phyloP scores from a whole-genome alignment of 2,329 filamentous ascomycete species.

The Diaporthe sp. region DNA sequence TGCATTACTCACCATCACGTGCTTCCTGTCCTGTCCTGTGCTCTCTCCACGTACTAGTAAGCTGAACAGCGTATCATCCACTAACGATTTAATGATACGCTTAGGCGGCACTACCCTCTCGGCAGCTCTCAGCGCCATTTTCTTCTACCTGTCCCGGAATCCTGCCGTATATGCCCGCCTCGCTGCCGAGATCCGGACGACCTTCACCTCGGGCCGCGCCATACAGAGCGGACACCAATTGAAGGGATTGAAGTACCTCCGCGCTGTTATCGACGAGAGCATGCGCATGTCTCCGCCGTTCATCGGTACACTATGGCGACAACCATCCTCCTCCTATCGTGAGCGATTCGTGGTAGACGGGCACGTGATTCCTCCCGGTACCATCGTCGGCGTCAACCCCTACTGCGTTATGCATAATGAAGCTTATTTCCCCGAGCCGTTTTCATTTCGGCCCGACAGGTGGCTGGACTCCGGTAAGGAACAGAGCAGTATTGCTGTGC shows the following conservation, averaged over 20 bases:
- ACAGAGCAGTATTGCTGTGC: neutral
- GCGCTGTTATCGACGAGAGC: slow-evolving; percentile 17
- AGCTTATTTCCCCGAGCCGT: neutral
- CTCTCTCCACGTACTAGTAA: too few relatives aligned
- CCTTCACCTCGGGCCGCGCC: neutral
- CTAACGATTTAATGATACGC: neutral
- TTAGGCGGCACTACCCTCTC: slow-evolving; percentile 28
- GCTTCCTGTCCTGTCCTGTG: too few relatives aligned
- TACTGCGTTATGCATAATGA: slow-evolving; percentile 20
- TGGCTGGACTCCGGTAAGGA: neutral
- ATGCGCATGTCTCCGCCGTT: slow-evolving; percentile 31
- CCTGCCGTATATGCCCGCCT: slow-evolving; percentile 28
- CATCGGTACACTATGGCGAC: slow-evolving; percentile 7
- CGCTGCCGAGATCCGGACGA: slow-evolving; percentile 28
- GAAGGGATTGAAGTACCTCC: slow-evolving; percentile 16
- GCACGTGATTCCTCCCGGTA: neutral
- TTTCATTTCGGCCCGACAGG: neutral
- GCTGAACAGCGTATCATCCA: too few relatives aligned
- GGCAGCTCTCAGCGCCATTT: slow-evolving; percentile 20
- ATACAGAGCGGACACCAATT: slow-evolving; percentile 30
- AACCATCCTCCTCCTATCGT: neutral
- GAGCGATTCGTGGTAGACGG: slow-evolving; percentile 2
- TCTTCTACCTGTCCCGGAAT: slow-evolving; percentile 37
- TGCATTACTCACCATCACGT: too few relatives aligned
- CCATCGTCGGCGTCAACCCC: neutral